These are phyloP conservation scores for Trichosporon sp. DNA, from an alignment of 1,284 basidiomycete genomes.

Conservation along the genomic window DNA sequence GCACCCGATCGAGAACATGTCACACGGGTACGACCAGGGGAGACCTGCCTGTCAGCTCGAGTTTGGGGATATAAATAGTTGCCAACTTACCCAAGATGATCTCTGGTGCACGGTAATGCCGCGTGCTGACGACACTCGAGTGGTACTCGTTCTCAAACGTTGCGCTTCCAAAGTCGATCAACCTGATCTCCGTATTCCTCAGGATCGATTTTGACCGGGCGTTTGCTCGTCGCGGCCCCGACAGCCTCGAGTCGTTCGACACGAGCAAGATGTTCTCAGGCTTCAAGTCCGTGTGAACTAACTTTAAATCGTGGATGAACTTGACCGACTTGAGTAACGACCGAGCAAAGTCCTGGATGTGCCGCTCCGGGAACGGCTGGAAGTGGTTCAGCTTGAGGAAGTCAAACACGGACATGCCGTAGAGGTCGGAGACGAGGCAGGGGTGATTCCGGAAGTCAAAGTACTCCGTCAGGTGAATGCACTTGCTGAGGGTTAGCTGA, in stretches of 20 bases:
- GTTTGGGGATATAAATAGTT: neutral
- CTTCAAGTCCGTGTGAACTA: slow-evolving; percentile 98
- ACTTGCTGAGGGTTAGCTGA: slow-evolving; percentile 73
- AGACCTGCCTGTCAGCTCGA: slow-evolving; percentile 64
- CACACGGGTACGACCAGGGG: slow-evolving; percentile 98
- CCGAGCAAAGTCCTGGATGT: slow-evolving; percentile 93
- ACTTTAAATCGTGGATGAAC: slow-evolving; percentile 85
- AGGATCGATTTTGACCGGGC: slow-evolving; percentile 61
- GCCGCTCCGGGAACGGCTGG: slow-evolving; percentile 89
- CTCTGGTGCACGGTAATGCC: slow-evolving; percentile 98
- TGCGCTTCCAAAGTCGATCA: slow-evolving; percentile 97
- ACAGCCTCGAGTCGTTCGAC: slow-evolving; percentile 67
- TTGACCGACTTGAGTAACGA: slow-evolving; percentile 91
- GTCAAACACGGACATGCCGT: slow-evolving; percentile 98
- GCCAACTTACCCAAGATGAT: slow-evolving; percentile 83
- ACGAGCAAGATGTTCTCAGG: slow-evolving; percentile 98
- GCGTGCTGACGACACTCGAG: slow-evolving; percentile 93
- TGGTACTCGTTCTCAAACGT: slow-evolving; percentile 99
- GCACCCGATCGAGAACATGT: slow-evolving; percentile 97
- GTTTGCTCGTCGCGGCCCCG: slow-evolving; percentile 40
- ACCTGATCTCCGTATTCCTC: slow-evolving; percentile 84
- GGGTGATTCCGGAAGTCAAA: slow-evolving; percentile 99
- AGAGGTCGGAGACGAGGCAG: slow-evolving; percentile 93
- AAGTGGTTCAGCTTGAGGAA: slow-evolving; percentile 99
- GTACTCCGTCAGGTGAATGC: slow-evolving; percentile 91